These are phyloP conservation scores for Starmerella bombi DNA, from an alignment of 805 yeast genomes.

Conservation along the genomic window DNA sequence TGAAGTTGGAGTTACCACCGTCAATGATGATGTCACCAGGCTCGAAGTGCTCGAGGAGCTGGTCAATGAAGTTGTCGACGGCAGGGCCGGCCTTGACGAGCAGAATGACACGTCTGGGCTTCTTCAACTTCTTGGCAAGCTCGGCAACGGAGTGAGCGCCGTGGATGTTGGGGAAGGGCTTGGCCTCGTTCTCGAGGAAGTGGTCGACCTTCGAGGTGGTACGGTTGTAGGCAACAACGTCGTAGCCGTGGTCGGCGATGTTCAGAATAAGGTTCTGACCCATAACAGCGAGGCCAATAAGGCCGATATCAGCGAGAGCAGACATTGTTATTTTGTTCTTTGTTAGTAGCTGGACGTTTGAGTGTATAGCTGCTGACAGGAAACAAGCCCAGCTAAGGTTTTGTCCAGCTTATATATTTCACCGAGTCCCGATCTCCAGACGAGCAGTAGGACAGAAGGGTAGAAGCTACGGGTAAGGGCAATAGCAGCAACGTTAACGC, in stretches of 20 bases:
- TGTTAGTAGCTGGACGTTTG: no score
- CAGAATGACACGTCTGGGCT: conserved; percentile 90
- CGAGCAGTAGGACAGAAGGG: neutral
- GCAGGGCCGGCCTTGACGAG: conserved; percentile 95
- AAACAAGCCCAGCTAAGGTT: no score
- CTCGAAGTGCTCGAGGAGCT: conserved; percentile 81
- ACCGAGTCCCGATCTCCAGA: neutral
- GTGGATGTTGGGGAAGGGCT: conserved; percentile 72
- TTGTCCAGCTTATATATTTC: neutral
- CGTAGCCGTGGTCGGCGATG: conserved; percentile 97
- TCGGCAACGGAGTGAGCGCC: conserved; percentile 92
- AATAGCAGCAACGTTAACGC: neutral
- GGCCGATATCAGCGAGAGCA: conserved; percentile 79
- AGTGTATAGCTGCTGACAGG: no score
- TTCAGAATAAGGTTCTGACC: conserved; percentile 90
- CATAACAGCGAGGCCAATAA: conserved; percentile 99
- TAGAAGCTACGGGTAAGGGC: neutral
- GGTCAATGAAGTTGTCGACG: conserved; percentile 81
- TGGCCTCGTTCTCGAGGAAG: conserved; percentile 87
- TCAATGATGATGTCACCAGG: conserved; percentile 96
- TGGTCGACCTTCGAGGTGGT: conserved; percentile 91
- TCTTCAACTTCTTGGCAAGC: conserved; percentile 75
- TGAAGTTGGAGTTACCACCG: conserved; percentile 99
- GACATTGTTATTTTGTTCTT: neutral
- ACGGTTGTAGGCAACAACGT: conserved; percentile 98